Percentiles rank a stretch among this genome's conserved stretches.
Conservation (phyloP, 129 eudicot species). For the Flaveria bidentis region DNA sequence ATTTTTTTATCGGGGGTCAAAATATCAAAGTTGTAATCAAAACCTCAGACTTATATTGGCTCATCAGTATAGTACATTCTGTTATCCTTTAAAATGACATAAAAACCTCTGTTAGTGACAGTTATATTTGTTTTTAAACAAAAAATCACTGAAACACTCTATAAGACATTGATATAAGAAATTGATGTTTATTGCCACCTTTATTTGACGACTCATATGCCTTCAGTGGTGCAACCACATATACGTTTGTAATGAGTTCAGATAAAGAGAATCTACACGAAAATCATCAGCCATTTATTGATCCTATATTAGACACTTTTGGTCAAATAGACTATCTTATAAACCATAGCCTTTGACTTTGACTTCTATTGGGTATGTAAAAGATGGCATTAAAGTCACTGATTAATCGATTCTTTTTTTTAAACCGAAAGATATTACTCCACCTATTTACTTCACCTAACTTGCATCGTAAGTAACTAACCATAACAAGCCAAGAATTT, state of each 20-base stretch:
- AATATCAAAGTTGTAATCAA: background rate
- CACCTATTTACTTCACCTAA: no score
- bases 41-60: no score
- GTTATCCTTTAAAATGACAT: no score
- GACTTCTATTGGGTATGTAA: conserved; percentile 38
- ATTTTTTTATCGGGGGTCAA: background rate
- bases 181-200: conserved; percentile 47
- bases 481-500: no score
- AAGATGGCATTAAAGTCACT: conserved; percentile 38
- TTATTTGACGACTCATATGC: conserved; percentile 47
- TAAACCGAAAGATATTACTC: no score
- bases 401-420: conserved; percentile 24
- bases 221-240: conserved; percentile 67
- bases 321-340: conserved; percentile 33
- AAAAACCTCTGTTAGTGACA: no score
- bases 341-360: conserved; percentile 45
- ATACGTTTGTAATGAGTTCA: conserved; percentile 64
- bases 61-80: no score
- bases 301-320: conserved; percentile 40
- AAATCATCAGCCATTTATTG: conserved; percentile 32
- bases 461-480: no score
- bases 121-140: no score
- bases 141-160: background rate
- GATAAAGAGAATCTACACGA: conserved; percentile 44
- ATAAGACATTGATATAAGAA: no score